Base-by-base conservation (phyloP, 169 alveolate genomes). In the Plasmodium gaboni region DNA sequence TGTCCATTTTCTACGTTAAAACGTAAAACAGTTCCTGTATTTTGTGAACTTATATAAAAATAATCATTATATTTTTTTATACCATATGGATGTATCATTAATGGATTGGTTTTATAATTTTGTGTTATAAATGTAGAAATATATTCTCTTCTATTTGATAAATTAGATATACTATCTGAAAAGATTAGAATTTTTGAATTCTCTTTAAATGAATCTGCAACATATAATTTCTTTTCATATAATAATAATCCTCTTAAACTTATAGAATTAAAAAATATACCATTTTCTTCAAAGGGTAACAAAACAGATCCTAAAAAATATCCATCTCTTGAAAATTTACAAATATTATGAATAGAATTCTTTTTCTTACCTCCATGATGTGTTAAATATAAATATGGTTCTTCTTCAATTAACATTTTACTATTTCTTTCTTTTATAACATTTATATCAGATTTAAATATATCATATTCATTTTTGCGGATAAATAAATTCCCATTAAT, bases 311-410 rank as follows among this genome's bases (percentile, higher is more conserved):
- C 92, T 70, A 86, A 5, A 28, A 42, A 86, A 71, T 86, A 86
- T 9, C 92, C 92, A 86, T 86, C 92, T 65, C 92, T 70, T 50
- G 92, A 86, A 60, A 60, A 86, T 67, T 86, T 86, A 59, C 92
- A 86, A 50, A 86, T 53, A 61, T 86, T 86, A 46, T 86, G 92
- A 59, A 86, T 71, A 38, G 87, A 22, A 65, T 86, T 86, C 72
- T 86, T 86, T 70, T 69, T 86, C 22, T 67, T 86, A 22, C 92
- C 92, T 50, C 92, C 92, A 70, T 86, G 92, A 86, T 61, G 46
- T 59, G 92, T 86, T 42, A 86, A 17, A 50, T 86, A 86, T 86
- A 86, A 64, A 46, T 42, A 86, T 44, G 92, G 92, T 10, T 51
- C 32, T 22, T 86, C 92, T 60, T 86, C 60, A 10, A 86, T 59